A percentile compares a stretch with the other conserved stretches of the same genome.
These are phyloP conservation scores for Proliferodiscus dingleyae DNA, from an alignment of 2,329 filamentous ascomycete species.

Conservation along the genomic window DNA sequence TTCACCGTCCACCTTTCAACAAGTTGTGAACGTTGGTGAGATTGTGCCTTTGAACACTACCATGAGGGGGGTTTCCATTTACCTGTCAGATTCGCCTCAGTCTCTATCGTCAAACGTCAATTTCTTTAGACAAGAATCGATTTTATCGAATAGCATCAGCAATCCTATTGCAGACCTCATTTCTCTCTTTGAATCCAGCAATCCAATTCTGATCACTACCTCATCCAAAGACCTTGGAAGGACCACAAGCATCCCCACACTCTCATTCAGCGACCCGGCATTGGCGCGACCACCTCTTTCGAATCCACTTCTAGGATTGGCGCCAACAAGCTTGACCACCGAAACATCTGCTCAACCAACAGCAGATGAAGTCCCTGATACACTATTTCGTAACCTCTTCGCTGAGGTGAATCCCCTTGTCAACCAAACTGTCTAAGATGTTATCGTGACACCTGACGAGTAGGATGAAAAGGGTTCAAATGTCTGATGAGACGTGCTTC, in stretches of 20 bases:
- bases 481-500: neutral
- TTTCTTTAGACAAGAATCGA: neutral
- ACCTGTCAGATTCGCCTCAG: neutral
- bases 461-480: neutral
- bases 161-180: neutral
- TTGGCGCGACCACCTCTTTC: neutral
- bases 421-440: neutral
- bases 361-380: neutral
- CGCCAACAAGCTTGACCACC: neutral
- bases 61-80: neutral
- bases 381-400: neutral
- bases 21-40: neutral
- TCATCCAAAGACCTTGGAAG: neutral
- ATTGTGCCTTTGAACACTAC: neutral
- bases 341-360: neutral
- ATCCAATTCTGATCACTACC: neutral
- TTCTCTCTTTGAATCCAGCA: neutral
- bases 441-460: neutral
- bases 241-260: neutral
- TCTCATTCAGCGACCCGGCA: neutral
- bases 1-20: neutral
- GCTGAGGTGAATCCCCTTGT: neutral
- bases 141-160: neutral
- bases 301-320: neutral
- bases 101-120: neutral